Base-by-base conservation (phyloP, 495 filamentous ascomycete genomes). In the Penicillium egyptiacum region DNA sequence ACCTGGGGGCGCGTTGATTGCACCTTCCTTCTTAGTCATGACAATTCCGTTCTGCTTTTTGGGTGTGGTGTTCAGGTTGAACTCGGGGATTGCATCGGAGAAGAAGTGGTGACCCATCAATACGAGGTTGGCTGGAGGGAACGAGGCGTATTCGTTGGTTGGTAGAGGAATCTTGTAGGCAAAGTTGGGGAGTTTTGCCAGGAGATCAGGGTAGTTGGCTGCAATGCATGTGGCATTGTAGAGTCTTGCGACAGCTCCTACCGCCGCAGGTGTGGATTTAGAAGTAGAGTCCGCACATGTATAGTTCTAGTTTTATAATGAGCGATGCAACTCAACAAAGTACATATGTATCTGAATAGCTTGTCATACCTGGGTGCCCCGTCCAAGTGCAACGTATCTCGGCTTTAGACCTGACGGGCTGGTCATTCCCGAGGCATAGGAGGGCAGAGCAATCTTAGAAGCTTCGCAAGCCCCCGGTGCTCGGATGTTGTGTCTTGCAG, bases 201-300 rank as follows among this genome's bases (percentile, higher is more conserved):
- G 72, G 9, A 93, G 72, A 49, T 84, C 81, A 3, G 88, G 86
- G 58, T 80, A 80, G 57, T 81, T 77, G 31, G 84, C 78, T 8
- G 88, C 88, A 25, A 90, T 66, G 77, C 93, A 98, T 48, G 88
- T 88, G 42, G 82, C 87, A 73, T 98, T 89, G 85, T 87, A 97
- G 58, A 98, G 90, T 23, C 80, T 85, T 45, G 94, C 94, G 17
- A 90, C 70, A 52, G 94, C 94, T 57, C 94, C 94, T 40, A 80
- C 68, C 17, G 84, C 71, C 5, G 67, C 68, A n/a, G 93, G 93
- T 0, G 72, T 67, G 0, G 84, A 80, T 1, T 77, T 70, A 3
- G 82, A 65, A 60, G 83, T 80, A 51, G 74, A 74, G 31, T 79
- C 67, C 35, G 81, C 77, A 78, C 93, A 97, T 55, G 90, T 92